Conservation (phyloP, 768 basidiomycete species). For the Cystobasidium ongulense region DNA sequence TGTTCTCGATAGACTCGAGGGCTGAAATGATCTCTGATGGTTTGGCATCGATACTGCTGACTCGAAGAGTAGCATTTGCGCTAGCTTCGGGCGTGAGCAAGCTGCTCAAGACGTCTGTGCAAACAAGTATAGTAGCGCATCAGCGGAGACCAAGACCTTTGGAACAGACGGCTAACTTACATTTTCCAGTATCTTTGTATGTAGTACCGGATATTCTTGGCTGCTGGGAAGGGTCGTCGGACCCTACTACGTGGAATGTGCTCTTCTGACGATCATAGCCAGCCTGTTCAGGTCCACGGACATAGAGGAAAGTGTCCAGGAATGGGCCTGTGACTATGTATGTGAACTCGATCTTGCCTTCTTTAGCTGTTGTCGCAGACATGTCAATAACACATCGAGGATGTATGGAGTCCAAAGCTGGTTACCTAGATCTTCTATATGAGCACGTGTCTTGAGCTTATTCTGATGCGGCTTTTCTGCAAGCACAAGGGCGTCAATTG, state of each 20-base stretch:
- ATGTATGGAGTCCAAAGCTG: not conserved
- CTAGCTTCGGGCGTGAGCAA: constrained; percentile 27
- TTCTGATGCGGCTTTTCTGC: constrained; percentile 35
- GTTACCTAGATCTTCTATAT: constrained; percentile 29
- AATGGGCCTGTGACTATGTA: constrained; percentile 34
- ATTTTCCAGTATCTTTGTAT: constrained; percentile 31
- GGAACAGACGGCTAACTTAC: not conserved
- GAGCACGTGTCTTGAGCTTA: constrained; percentile 34
- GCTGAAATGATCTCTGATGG: constrained; percentile 24
- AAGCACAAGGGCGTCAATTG: not conserved
- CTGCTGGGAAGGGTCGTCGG: constrained; percentile 25
- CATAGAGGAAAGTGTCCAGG: constrained; percentile 33
- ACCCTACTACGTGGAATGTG: constrained; percentile 27
- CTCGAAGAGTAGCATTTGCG: constrained; percentile 32
- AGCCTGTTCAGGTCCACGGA: not conserved
- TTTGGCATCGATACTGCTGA: constrained; percentile 23
- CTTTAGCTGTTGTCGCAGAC: not conserved
- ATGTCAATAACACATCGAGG: not conserved
- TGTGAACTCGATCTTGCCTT: constrained; percentile 33
- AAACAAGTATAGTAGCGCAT: no score
- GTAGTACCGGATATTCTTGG: constrained; percentile 28
- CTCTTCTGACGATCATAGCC: constrained; percentile 12
- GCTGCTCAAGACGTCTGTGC: constrained; percentile 17
- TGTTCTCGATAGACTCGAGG: constrained; percentile 14
- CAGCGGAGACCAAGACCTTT: not conserved